A percentile compares a stretch with the other conserved stretches of the same genome.
Conservation (phyloP, 2,329 filamentous ascomycete genomes). For the Sclerotinia subarctica region DNA sequence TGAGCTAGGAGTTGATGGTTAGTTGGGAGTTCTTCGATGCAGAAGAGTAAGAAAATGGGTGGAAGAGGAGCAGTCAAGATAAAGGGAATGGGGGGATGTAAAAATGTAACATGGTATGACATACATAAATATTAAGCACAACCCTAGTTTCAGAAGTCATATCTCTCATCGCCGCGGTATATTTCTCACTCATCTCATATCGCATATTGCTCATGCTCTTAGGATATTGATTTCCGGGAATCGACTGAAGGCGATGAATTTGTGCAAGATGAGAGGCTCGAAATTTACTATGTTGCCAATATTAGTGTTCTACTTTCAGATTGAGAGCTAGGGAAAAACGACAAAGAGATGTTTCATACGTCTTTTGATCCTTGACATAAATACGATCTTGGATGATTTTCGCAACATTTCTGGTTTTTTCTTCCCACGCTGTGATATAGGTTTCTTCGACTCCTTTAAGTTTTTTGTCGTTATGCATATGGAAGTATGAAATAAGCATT, state of each 20-base stretch:
- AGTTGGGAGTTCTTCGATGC: neutral
- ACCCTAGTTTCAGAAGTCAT: slow-evolving; percentile 3
- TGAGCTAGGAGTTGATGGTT: neutral
- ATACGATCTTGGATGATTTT: neutral
- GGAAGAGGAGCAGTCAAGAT: neutral
- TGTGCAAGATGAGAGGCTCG: neutral
- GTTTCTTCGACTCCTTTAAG: too few species aligned
- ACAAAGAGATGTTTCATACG: neutral
- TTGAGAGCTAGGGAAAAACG: neutral
- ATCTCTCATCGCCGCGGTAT: neutral
- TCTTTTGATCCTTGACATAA: neutral
- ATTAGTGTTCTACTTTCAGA: neutral
- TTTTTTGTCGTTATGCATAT: neutral
- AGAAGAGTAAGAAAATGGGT: too few species aligned
- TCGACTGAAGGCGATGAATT: neutral
- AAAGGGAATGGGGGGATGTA: neutral
- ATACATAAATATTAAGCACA: slow-evolving; percentile 4
- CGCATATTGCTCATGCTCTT: neutral
- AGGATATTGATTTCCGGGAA: neutral
- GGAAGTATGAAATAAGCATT: neutral
- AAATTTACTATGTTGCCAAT: neutral
- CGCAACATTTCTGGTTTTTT: neutral
- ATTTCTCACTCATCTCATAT: neutral
- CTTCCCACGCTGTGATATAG: neutral
- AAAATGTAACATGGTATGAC: neutral